Evolutionary conservation across 108 stramenopile species (phyloP).

Genomic region (Cyclotella atomus): DNA sequence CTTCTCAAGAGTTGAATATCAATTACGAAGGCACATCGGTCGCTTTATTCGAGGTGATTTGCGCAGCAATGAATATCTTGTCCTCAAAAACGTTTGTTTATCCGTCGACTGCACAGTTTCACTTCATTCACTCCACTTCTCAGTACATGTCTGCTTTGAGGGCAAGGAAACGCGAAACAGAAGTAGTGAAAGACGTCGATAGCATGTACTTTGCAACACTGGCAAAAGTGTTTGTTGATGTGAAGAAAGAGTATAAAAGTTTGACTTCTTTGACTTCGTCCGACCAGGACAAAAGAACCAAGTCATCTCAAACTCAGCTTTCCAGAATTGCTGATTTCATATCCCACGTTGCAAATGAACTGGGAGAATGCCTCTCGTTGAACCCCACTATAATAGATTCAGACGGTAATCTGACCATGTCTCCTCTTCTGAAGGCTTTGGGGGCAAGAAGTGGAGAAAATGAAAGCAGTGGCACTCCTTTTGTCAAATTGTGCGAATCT

Average conservation of each 20-base stretch:
- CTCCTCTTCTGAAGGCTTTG: slow-evolving; percentile 44
- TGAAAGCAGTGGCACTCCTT: neutral
- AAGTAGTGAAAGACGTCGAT: slow-evolving; percentile 2
- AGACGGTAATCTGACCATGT: slow-evolving; percentile 26
- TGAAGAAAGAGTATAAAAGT: slow-evolving; percentile 16
- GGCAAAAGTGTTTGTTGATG: slow-evolving; percentile 22
- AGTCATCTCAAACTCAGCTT: slow-evolving; percentile 49
- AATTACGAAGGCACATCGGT: neutral
- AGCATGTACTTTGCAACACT: slow-evolving; percentile 37
- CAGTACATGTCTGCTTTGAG: slow-evolving; percentile 23
- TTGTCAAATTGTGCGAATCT: slow-evolving; percentile 42
- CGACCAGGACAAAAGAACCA: slow-evolving; percentile 43
- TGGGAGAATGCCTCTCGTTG: slow-evolving; percentile 59
- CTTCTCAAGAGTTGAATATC: neutral
- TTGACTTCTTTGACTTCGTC: slow-evolving; percentile 22
- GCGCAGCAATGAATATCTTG: neutral
- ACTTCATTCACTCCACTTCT: slow-evolving; percentile 30
- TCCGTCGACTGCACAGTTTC: neutral
- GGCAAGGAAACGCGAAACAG: neutral
- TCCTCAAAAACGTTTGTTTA: neutral
- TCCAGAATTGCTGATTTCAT: slow-evolving; percentile 49
- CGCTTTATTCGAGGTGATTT: slow-evolving; percentile 5
- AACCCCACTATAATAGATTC: slow-evolving; percentile 46
- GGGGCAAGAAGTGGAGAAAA: slow-evolving; percentile 1
- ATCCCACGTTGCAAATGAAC: slow-evolving; percentile 46